Percentiles rank a stretch among this genome's conserved stretches.
These are phyloP conservation scores for Cladophialophora immunda DNA, from an alignment of 2,329 filamentous ascomycete species.

Conservation along the genomic window DNA sequence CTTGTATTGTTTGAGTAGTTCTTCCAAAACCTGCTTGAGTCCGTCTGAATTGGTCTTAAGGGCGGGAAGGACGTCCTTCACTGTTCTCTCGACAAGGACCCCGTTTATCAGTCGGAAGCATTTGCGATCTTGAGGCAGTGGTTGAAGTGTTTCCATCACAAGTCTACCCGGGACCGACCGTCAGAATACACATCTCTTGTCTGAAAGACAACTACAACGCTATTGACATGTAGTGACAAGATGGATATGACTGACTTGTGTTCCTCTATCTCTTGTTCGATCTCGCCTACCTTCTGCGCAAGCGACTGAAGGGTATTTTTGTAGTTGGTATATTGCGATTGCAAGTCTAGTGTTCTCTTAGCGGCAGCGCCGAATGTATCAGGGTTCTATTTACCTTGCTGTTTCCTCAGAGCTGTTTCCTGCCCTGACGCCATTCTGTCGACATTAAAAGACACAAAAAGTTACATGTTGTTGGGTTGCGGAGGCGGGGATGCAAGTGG, in stretches of 20 bases:
- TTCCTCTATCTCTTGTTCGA: slow-evolving; percentile 96
- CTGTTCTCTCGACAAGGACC: slow-evolving; percentile 90
- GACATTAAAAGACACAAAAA: not conserved
- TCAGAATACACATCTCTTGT: slow-evolving; percentile 2
- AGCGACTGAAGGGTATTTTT: slow-evolving; percentile 84
- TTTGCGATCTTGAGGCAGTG: slow-evolving; percentile 84
- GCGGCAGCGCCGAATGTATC: not conserved
- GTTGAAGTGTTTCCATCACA: slow-evolving; percentile 88
- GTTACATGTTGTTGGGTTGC: not conserved
- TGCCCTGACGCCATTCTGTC: slow-evolving; percentile 38
- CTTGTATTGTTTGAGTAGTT: slow-evolving; percentile 96
- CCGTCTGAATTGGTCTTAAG: slow-evolving; percentile 94
- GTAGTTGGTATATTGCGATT: slow-evolving; percentile 62
- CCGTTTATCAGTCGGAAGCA: slow-evolving; percentile 99
- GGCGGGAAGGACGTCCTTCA: slow-evolving; percentile 89
- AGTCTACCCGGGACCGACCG: slow-evolving; percentile 66
- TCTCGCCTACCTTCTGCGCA: slow-evolving; percentile 94
- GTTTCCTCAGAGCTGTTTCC: slow-evolving; percentile 47
- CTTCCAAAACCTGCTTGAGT: slow-evolving; percentile 90
- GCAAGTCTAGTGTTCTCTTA: slow-evolving; percentile 52
- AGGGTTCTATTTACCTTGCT: slow-evolving; percentile 53
- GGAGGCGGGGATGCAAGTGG: not conserved
- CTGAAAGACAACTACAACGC: not conserved
- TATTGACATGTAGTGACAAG: not conserved
- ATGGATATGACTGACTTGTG: slow-evolving; percentile 77